phyloP scores from a whole-genome alignment of 305 asterid species.

The Solanum hybrid region DNA sequence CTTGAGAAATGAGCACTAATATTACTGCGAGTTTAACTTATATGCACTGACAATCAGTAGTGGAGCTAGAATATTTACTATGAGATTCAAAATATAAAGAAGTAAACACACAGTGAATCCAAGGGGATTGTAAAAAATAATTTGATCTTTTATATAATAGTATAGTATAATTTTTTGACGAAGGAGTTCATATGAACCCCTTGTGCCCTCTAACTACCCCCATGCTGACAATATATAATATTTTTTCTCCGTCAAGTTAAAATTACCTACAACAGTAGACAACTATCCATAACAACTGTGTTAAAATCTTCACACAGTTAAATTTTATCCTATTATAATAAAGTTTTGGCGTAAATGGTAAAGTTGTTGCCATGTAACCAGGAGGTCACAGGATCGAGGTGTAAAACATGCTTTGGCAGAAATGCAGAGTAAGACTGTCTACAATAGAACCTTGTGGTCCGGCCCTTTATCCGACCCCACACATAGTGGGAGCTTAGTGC shows the following conservation, averaged over 20 bases:
- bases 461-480: not conserved
- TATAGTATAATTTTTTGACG: not conserved
- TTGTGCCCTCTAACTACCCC: not conserved
- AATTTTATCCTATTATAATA: not conserved
- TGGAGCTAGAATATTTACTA: not conserved
- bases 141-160: not conserved
- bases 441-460: not conserved
- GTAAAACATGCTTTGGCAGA: not conserved
- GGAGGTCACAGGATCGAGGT: rapidly evolving
- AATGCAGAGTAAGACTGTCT: not conserved
- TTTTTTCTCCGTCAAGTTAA: not conserved
- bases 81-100: not conserved
- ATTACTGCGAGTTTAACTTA: not conserved
- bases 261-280: not conserved
- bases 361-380: not conserved
- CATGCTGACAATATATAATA: not conserved
- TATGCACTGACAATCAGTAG: not conserved
- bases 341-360: not conserved
- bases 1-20: not conserved
- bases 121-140: not conserved
- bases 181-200: not conserved
- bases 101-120: not conserved
- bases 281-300: not conserved
- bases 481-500: not conserved
- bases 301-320: not conserved